phyloP scores from a whole-genome alignment of 352 stramenopile species.

The Pythium sp. region DNA sequence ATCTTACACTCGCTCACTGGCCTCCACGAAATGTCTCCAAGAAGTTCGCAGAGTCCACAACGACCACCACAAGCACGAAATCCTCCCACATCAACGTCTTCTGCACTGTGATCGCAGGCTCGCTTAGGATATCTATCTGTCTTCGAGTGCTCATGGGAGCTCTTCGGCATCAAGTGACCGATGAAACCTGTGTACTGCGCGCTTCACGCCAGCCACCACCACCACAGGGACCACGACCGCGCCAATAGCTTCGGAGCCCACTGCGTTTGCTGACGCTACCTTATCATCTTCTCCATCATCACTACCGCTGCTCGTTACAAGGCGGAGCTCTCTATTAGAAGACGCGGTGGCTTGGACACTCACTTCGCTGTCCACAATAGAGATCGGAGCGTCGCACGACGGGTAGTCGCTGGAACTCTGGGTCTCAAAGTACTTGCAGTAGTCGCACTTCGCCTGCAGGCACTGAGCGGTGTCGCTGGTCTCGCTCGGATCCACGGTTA shows the following conservation, averaged over 20 bases:
- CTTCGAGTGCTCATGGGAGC: not conserved
- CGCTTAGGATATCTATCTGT: no score
- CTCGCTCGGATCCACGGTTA: not conserved
- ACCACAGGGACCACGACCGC: not conserved
- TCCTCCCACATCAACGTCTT: no score
- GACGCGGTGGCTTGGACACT: not conserved
- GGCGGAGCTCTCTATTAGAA: not conserved
- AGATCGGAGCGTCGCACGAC: conserved; percentile 8
- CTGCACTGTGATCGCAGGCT: no score
- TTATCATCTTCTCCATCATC: not conserved
- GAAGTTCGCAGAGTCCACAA: no score
- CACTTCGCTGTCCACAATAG: not conserved
- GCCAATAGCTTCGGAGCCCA: not conserved
- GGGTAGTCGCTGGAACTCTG: not conserved
- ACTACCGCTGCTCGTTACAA: not conserved
- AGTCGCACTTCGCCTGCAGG: conserved; percentile 6
- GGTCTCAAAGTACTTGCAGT: conserved; percentile 19
- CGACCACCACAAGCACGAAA: no score
- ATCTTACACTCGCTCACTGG: no score
- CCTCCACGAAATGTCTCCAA: no score
- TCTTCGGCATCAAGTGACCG: not conserved
- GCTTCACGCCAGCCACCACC: not conserved
- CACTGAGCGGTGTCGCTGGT: not conserved
- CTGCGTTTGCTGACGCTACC: not conserved
- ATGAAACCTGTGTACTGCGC: not conserved